These are phyloP conservation scores for Hypoxylon sp. DNA, from an alignment of 2,329 filamentous ascomycete genomes.

Conservation along the genomic window DNA sequence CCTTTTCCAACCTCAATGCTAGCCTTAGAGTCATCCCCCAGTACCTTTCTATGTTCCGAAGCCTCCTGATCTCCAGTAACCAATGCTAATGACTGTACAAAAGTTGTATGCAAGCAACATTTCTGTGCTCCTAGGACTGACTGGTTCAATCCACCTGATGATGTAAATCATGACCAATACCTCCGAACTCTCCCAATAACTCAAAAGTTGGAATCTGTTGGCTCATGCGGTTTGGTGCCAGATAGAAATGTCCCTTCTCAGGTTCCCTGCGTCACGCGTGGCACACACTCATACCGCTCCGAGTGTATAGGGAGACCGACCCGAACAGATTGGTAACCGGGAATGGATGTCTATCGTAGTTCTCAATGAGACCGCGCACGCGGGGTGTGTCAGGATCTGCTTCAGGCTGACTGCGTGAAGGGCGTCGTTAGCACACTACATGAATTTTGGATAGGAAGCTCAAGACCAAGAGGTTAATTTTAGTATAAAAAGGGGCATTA, in stretches of 20 bases:
- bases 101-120: not conserved
- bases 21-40: not conserved
- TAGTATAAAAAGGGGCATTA: not conserved
- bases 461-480: too few relatives aligned
- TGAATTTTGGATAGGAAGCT: not conserved
- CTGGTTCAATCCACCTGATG: not conserved
- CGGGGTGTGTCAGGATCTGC: conserved; percentile 35
- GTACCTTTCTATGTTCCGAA: not conserved
- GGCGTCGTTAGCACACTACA: not conserved
- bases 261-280: not conserved
- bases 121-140: not conserved
- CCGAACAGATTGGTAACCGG: conserved; percentile 35
- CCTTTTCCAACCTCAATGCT: not conserved
- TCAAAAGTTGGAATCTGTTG: not conserved
- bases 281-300: conserved; percentile 2
- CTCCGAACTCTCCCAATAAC: not conserved
- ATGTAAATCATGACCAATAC: not conserved
- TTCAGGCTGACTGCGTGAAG: not conserved
- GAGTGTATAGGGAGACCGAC: conserved; percentile 26
- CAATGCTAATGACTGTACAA: not conserved
- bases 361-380: conserved; percentile 19
- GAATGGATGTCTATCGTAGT: conserved; percentile 29
- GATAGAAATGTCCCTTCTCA: too few relatives aligned
- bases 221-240: too few relatives aligned
- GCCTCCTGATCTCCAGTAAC: not conserved